Base-by-base conservation (phyloP, 805 yeast genomes). In the Ogataea methylovora region DNA sequence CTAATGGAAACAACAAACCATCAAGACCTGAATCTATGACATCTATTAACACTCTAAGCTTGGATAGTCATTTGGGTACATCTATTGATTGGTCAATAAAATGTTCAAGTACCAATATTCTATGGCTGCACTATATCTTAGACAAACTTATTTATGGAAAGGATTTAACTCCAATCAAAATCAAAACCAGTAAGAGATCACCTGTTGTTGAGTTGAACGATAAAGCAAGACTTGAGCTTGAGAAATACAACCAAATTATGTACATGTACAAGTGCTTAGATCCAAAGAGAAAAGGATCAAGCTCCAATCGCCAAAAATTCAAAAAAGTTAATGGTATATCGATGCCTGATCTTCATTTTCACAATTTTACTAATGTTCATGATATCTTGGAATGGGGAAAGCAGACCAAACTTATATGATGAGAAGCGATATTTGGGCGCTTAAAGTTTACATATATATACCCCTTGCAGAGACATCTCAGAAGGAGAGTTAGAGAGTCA, bases 51-150 rank as follows among this genome's bases (percentile, higher is more conserved):
- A 27, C 36, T 22, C 15, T 23, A 11, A 23, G 11, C 15, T 20
- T n/a, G 8, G 21, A 23, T 18, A 13, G 18, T 20, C 3, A 13
- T n/a, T 34, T 29, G 17, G 45, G 43, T 5, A 54, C 38, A 22
- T 57, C 55, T 13, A 56, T 68, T 31, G 70, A 69, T 41, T 76
- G 83, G 76, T 57, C 72, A 2, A 40, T 44, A 15, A 58, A 53
- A 37, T 57, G 61, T 31, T 71, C 76, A 4, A 56, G 55, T 24
- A 76, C 79, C 20, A 81, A 79, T 45, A 49, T 79, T 13, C 47
- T 71, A 22, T 80, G 88, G 88, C 55, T 80, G 29, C 78, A 76
- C 43, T 79, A 77, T 46, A 38, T 81, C n/a, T 61, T 67, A 24
- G 71, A 70, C 33, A 67, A 69, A 39, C 45, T 79, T 36, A 33